Evolutionary conservation across 805 yeast species (phyloP), one percentile per base, ranked within the genome.

Genomic region (Candida xiaguanensis): DNA sequence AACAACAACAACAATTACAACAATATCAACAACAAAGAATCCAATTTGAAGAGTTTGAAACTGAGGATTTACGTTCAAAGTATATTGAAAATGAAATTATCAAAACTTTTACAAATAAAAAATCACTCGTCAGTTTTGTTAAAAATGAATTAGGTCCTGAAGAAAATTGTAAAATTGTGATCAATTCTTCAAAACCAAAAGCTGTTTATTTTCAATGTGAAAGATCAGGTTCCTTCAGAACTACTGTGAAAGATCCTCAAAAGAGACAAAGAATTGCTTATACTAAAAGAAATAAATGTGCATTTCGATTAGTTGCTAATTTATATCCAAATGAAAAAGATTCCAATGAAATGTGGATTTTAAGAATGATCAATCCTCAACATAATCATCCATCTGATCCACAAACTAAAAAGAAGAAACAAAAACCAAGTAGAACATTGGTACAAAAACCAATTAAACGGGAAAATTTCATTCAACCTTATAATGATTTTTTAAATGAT

Each of bases 121-220:
- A 46, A 11, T 59, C 56, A 12, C 45, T 60, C 36, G 61, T 59
- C 11, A 52, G 51, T 36, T 60, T 51, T 45, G 72, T 69, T 31
- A 68, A 67, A 50, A 58, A 57, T 23, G 59, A 55, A 26, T 64
- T 69, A 39, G 63, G 66, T 27, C 58, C 54, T 14, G 61, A 56
- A 36, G 65, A 60, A 41, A 57, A 55, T 43, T 68, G 74, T 50
- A 62, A 67, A 49, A 67, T 69, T 51, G 75, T 69, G 31, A 68
- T 69, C 52, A 67, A 66, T 51, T 65, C 72, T 20, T 66, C 72
- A 19, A 69, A 69, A 53, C 73, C 73, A 16, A 67, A 69, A 52
- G 75, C 75, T 5, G 70, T 69, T 16, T 69, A 69, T 53, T 69
- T 68, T 54, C 72, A 67, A 52, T 69, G 72, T 49, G 75, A 69